Evolutionary conservation across 495 filamentous ascomycete genomes (phyloP), one percentile per base, ranked within the genome.

Genomic region (Penicillium waksmanii): DNA sequence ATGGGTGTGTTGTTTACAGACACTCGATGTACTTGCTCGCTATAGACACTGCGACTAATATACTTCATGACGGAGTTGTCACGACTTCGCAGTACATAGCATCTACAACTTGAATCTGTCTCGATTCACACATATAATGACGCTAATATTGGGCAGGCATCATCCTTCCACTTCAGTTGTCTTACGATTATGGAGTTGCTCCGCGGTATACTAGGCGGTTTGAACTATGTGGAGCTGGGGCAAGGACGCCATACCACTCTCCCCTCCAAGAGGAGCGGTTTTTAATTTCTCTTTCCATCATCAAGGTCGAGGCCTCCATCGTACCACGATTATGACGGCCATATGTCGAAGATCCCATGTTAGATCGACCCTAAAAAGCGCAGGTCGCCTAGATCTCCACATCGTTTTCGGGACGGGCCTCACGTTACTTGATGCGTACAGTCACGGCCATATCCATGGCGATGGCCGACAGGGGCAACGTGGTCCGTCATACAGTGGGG

Each of bases 331-430:
- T 2, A 53, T 50, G 47, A 56, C 33, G 59, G 27, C 8, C 52
- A 56, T n/a, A 52, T 62, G 56, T 61, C 54, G 42, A 21, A 38
- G 9, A 27, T 48, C 42, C 36, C 27, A 34, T 23, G 23, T 27
- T 52, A 57, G 54, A 65, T 62, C 57, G 31, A 25, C 44, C 33
- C 50, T 38, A 12, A 21, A 5, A 18, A 15, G 25, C 27, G 49
- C 17, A 50, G 27, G 12, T 50, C 21, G 19, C 5, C 44, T 36
- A 23, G 25, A 18, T 23, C 23, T 49, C 46, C 55, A 54, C 61
- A 51, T 53, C 38, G 35, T 21, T 51, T 51, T 68, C 60, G 63
- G 66, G 60, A 61, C 57, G 63, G 66, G 55, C 57, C 66, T 68
- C 43, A 13, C 25, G 58, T 63, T 66, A 66, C 61, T 56, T 57